These are phyloP conservation scores for Tolypocladium paradoxum DNA, from an alignment of 2,329 filamentous ascomycete species.

Conservation along the genomic window DNA sequence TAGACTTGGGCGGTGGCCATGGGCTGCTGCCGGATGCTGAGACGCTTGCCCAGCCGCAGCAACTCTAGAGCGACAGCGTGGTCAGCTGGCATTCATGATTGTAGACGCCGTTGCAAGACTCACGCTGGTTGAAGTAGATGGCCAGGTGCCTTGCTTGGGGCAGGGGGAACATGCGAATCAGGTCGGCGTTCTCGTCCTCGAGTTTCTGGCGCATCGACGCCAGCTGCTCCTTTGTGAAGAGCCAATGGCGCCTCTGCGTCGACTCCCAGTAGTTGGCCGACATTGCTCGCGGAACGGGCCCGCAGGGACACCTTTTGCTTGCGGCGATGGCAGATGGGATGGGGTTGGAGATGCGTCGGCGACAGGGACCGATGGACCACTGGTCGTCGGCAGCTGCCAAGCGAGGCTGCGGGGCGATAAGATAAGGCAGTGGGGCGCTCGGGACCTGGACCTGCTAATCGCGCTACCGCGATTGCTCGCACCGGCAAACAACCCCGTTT, in stretches of 20 bases:
- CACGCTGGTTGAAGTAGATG: constrained; percentile 88
- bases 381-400: not conserved
- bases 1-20: constrained; percentile 93
- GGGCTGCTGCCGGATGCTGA: constrained; percentile 79
- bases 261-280: constrained; percentile 96
- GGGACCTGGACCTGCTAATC: constrained; percentile 1
- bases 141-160: constrained; percentile 73
- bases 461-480: constrained; percentile 3
- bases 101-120: constrained; percentile 14
- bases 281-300: constrained; percentile 39
- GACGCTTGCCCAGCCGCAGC: constrained; percentile 70
- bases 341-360: not conserved
- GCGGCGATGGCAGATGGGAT: not conserved
- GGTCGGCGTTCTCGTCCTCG: constrained; percentile 61
- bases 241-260: constrained; percentile 82
- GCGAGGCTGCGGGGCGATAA: constrained; percentile 2
- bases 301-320: constrained; percentile 3
- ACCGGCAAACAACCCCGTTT: not conserved
- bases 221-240: constrained; percentile 75
- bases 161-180: constrained; percentile 70
- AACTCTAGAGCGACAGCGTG: constrained; percentile 46
- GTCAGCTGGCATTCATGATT: not conserved
- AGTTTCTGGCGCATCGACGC: constrained; percentile 64
- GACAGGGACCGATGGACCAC: not conserved
- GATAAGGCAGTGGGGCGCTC: constrained; percentile 1